Conservation (phyloP, 2,329 filamentous ascomycete species). For the Apiospora pterosperma region DNA sequence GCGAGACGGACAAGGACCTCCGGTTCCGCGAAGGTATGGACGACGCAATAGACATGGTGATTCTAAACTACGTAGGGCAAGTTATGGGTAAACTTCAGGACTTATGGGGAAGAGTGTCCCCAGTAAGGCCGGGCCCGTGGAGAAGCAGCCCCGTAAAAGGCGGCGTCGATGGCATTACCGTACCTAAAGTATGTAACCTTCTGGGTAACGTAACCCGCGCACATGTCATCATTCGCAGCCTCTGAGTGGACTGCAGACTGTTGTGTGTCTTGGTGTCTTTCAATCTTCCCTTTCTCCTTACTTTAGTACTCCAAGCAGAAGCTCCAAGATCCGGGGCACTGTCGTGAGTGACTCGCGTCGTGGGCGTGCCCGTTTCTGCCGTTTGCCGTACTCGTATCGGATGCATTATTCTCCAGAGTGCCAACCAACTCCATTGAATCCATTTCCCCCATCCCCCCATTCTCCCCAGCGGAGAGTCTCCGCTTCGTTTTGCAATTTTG, state of each 20-base stretch:
- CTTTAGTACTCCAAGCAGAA: too few relatives aligned
- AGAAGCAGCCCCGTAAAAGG: not conserved
- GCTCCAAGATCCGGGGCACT: not conserved
- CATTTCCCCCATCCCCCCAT: not conserved
- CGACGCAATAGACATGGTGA: conserved; percentile 6
- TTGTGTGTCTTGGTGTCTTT: too few relatives aligned
- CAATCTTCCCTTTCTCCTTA: not conserved
- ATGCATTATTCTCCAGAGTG: not conserved
- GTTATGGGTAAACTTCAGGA: not conserved
- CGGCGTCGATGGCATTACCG: not conserved
- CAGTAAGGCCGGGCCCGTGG: conserved; percentile 4
- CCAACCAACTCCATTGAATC: too few relatives aligned
- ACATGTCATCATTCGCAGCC: not conserved
- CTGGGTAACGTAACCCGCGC: not conserved
- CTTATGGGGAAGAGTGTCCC: not conserved
- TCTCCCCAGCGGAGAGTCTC: not conserved
- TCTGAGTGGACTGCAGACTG: not conserved
- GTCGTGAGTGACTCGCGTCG: conserved; percentile 2
- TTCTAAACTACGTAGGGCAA: conserved; percentile 2
- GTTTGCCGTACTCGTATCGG: not conserved
- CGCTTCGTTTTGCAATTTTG: not conserved
- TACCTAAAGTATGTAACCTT: not conserved
- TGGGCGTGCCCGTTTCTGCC: not conserved
- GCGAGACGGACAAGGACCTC: not conserved
- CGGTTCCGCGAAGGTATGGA: not conserved